Evolutionary conservation across 2,329 filamentous ascomycete genomes (phyloP).

Genomic region (Pseudogymnoascus sp.): DNA sequence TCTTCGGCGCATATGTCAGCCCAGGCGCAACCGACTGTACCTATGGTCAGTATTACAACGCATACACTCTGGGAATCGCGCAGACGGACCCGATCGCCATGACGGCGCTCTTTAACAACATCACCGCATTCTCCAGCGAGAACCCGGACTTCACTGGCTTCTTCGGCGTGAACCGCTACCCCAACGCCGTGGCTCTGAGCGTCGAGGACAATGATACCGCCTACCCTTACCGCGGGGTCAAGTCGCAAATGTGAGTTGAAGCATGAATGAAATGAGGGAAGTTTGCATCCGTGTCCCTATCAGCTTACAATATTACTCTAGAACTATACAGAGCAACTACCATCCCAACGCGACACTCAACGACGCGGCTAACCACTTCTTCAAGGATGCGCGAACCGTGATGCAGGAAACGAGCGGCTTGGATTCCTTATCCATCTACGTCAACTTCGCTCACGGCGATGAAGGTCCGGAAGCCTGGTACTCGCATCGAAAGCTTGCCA

Average conservation of each 20-base stretch:
- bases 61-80: not conserved
- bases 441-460: slow-evolving; percentile 14
- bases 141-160: not conserved
- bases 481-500: not conserved
- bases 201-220: not conserved
- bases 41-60: not conserved
- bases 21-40: not conserved
- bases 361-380: not conserved
- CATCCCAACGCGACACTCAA: not conserved
- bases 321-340: not conserved
- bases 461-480: slow-evolving; percentile 11
- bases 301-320: not conserved
- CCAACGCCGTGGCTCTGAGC: too few species aligned
- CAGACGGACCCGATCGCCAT: not conserved
- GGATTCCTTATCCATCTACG: not conserved
- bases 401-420: not conserved
- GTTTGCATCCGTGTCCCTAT: too few species aligned
- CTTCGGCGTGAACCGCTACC: too few species aligned
- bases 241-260: not conserved
- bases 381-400: not conserved
- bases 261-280: too few species aligned
- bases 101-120: not conserved
- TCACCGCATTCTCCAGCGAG: not conserved
- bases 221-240: not conserved
- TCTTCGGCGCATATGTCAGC: too few species aligned